Evolutionary conservation across 2,329 filamentous ascomycete species (phyloP), one percentile per base, ranked within the genome.

Genomic region (Pseudodiploospora longispora): DNA sequence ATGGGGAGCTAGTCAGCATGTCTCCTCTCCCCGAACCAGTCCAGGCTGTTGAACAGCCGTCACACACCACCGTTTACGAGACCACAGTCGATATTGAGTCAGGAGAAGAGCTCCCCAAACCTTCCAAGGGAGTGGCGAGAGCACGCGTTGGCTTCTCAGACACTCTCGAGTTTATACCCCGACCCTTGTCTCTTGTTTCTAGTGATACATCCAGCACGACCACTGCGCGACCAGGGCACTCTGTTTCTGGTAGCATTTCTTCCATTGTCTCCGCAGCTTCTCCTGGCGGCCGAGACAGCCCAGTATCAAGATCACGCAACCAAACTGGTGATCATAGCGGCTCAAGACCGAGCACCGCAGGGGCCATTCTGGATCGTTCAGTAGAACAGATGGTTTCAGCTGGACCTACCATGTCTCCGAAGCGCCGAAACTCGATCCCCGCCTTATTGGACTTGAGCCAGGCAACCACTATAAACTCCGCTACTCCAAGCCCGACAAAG

Each of bases 131-230:
- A 2, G 47, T 48, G 6, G 72, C 74, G 4, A 76, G 81, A 47
- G 76, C 81, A 36, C 74, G 85, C 9, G 88, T 95, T 38, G 86
- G 85, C 1, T 95, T 95, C 58, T 88, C 86, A 1, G 88, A 94
- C 50, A 85, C 80, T 8, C 72, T 94, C 29, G 87, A 94, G 61
- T 89, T 85, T 50, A 90, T 90, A 54, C 85, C 85, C 5, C 78
- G 87, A 8, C 89, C 90, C 1, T 66, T 94, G 12, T 95, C 90
- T 2, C 71, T 90, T 19, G 81, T 94, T 10, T 95, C 88, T 1
- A 90, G 82, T 19, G 88, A 93, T 59, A 88, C 87, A 0, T 83
- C 87, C 38, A 89, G 83, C 58, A 93, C 85, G 3, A 68, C 80
- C 43, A 88, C 86, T 1, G 74, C 82, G 12, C 76, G 80, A 28